These are phyloP conservation scores for Ganoderma leucocontextum DNA, from an alignment of 1,284 basidiomycete genomes.

Conservation along the genomic window DNA sequence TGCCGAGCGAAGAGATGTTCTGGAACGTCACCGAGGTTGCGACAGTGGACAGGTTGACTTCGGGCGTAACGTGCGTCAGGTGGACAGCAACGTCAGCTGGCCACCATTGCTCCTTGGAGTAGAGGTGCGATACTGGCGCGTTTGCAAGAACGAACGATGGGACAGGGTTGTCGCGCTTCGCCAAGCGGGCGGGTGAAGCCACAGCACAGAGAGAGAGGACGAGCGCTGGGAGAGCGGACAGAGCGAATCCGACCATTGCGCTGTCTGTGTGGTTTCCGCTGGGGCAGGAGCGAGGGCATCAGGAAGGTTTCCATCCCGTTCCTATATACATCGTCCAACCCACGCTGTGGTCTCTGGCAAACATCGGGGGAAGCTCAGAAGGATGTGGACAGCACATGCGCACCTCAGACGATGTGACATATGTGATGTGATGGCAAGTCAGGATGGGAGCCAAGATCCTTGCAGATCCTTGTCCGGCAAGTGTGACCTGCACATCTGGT, in stretches of 20 bases:
- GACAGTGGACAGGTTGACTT: conserved; percentile 32
- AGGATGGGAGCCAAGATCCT: neutral
- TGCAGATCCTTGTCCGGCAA: neutral
- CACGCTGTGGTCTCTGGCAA: neutral
- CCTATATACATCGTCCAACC: conserved; percentile 5
- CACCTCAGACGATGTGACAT: neutral
- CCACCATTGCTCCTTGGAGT: conserved; percentile 42
- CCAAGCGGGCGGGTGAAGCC: conserved; percentile 18
- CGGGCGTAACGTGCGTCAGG: conserved; percentile 41
- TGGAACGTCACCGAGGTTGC: conserved; percentile 33
- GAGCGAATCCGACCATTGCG: conserved; percentile 23
- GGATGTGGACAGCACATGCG: conserved; percentile 5
- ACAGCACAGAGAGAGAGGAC: conserved; percentile 19
- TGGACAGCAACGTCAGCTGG: conserved; percentile 43
- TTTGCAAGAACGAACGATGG: conserved; percentile 41
- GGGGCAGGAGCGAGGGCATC: conserved; percentile 8
- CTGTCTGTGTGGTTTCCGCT: conserved; percentile 11
- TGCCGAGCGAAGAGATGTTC: conserved; percentile 31
- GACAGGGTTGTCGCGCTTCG: conserved; percentile 30
- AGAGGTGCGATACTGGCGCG: conserved; percentile 41
- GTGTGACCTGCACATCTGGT: neutral
- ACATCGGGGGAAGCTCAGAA: neutral
- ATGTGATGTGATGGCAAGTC: neutral
- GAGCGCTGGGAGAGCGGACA: conserved; percentile 18
- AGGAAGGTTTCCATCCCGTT: neutral